Evolutionary conservation across 164 flowering plant species (phyloP), one percentile per base, ranked within the genome.

Genomic region (Kalanchoe fedtschenkoi): DNA sequence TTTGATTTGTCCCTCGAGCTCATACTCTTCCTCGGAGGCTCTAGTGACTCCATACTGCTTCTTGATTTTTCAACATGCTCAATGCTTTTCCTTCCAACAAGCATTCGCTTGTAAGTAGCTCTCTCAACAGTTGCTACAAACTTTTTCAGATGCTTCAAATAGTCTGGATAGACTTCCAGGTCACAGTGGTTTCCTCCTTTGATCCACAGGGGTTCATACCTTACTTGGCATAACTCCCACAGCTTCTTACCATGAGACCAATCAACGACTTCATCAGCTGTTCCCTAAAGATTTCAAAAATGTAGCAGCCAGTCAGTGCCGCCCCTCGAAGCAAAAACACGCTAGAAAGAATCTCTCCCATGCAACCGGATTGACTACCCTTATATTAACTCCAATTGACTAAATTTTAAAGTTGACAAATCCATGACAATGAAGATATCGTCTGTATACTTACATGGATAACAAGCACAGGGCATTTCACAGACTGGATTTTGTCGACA

Each of bases 161-260:
- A 89, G 42, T 87, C 95, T 1, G 97, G 95, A 61, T 65, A 83
- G 32, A 85, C 83, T 66, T 89, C 97, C 72, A 87, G 65, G 74
- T 89, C 74, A 55, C 95, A 87, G 69, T 89, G 97, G 57, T 76
- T 87, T 17, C 97, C 95, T 38, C 95, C 97, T 72, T 84, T 81
- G 59, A 90, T 71, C 97, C 97, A 90, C 37, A 90, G 60, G 7
- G 97, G 97, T 63, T 90, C 97, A 43, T 85, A 87, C 71, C 83
- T 90, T 73, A 84, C 95, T 72, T 76, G 86, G 69, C 90, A 86
- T 14, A 86, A 71, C 43, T 84, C 92, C 87, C 95, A 87, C 16
- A 90, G 87, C 63, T 81, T 88, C 77, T 80, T 87, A 2, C 97
- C 97, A 64, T 90, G 97, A 41, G 97, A 86, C 71, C 69, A 85